A percentile compares a stretch with the other conserved stretches of the same genome.
Conservation (phyloP, 1,284 basidiomycete species). For the Boletus sp. region DNA sequence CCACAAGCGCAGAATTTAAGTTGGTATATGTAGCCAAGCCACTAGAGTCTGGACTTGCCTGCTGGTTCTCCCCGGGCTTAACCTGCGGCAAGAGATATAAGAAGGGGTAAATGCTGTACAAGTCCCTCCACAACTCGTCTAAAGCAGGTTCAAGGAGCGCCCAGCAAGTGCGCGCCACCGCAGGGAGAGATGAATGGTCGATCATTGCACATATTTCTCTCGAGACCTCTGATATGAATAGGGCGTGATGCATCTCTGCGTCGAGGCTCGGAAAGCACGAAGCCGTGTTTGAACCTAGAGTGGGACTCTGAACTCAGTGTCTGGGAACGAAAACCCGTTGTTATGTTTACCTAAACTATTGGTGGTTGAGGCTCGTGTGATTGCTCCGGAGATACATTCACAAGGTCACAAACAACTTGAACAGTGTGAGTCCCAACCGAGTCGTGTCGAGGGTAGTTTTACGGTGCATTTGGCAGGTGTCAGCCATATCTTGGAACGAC, state of each 20-base stretch:
- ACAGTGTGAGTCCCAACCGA: too few relatives aligned
- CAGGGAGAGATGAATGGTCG: constrained; percentile 18
- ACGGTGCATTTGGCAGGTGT: too few relatives aligned
- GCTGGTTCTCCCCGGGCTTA: neutral
- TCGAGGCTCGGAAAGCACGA: neutral
- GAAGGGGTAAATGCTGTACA: constrained; percentile 23
- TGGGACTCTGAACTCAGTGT: neutral
- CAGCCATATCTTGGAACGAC: neutral
- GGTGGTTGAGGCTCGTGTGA: constrained; percentile 8
- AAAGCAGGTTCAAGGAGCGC: constrained; percentile 23
- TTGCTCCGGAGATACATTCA: neutral
- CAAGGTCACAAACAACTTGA: too few relatives aligned
- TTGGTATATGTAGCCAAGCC: neutral
- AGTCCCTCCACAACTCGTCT: constrained; percentile 26
- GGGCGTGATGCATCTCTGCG: constrained; percentile 23
- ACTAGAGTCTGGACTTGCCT: constrained; percentile 11
- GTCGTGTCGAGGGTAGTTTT: neutral
- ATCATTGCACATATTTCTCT: constrained; percentile 17
- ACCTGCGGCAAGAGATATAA: constrained; percentile 17
- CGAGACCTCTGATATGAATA: constrained; percentile 23
- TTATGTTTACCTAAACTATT: constrained; percentile 23
- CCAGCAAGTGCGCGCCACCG: constrained; percentile 25
- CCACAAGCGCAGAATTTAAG: neutral
- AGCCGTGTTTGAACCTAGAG: neutral
- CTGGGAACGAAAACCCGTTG: constrained; percentile 2